These are phyloP conservation scores for Mycocentrospora acerina DNA, from an alignment of 2,329 filamentous ascomycete genomes.

Conservation along the genomic window DNA sequence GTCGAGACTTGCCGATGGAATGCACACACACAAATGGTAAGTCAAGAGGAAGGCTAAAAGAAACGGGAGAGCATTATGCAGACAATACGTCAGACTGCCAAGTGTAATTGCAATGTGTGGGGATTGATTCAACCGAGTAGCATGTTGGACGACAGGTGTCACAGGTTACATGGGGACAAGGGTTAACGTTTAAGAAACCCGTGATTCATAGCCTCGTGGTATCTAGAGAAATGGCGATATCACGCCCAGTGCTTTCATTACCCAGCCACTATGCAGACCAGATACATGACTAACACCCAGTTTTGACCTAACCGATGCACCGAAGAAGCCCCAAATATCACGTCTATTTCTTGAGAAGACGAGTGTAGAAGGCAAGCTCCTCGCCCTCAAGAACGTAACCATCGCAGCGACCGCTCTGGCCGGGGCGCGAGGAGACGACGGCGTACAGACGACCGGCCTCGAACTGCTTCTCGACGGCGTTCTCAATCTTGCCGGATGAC, in stretches of 20 bases:
- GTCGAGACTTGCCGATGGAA: too few species aligned
- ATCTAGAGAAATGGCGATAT: slow-evolving; percentile 43
- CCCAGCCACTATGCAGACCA: slow-evolving; percentile 43
- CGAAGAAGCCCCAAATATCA: slow-evolving; percentile 41
- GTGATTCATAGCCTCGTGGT: slow-evolving; percentile 43
- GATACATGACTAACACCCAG: slow-evolving; percentile 45
- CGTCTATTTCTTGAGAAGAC: slow-evolving; percentile 94
- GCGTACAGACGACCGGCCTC: slow-evolving; percentile 98
- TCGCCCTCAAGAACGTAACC: slow-evolving; percentile 99
- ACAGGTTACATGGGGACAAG: too few species aligned
- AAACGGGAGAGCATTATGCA: too few species aligned
- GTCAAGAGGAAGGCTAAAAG: too few species aligned
- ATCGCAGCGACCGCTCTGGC: slow-evolving; percentile 94
- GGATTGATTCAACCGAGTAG: too few species aligned
- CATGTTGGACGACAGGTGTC: too few species aligned
- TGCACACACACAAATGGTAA: too few species aligned
- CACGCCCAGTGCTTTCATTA: slow-evolving; percentile 41
- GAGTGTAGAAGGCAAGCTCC: slow-evolving; percentile 99
- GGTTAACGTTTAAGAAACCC: slow-evolving; percentile 1
- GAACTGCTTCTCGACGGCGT: slow-evolving; percentile 94
- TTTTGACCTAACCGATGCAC: slow-evolving; percentile 47
- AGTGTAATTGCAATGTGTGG: too few species aligned
- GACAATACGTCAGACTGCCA: too few species aligned
- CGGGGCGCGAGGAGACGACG: slow-evolving; percentile 87
- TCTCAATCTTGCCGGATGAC: slow-evolving; percentile 87